A percentile compares a stretch with the other conserved stretches of the same genome.
These are phyloP conservation scores for Grosmannia clavigera DNA, from an alignment of 2,329 filamentous ascomycete genomes.

Conservation along the genomic window DNA sequence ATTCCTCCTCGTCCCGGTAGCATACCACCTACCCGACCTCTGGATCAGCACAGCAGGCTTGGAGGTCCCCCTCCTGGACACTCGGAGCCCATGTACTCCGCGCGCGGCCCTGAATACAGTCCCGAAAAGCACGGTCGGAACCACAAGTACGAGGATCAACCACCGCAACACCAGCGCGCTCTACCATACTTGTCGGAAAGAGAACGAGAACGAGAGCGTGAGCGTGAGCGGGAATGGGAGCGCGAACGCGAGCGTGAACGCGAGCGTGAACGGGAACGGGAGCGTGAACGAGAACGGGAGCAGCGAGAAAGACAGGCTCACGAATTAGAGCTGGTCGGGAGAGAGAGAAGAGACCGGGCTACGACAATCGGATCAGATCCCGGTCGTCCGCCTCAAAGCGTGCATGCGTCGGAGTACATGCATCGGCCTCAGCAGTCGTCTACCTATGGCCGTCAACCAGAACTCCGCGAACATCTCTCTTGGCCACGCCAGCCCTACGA, in stretches of 20 bases:
- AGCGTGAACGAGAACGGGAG: slow-evolving; percentile 26
- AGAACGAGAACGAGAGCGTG: slow-evolving; percentile 28
- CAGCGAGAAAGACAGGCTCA: slow-evolving; percentile 17
- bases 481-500: slow-evolving; percentile 30
- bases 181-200: slow-evolving; percentile 30
- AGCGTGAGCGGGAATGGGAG: slow-evolving; percentile 22
- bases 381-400: slow-evolving; percentile 26
- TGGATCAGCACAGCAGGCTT: slow-evolving; percentile 31
- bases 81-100: slow-evolving; percentile 27
- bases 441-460: slow-evolving; percentile 31
- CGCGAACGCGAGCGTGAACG: slow-evolving; percentile 24
- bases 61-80: slow-evolving; percentile 12
- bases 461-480: slow-evolving; percentile 25
- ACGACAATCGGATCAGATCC: slow-evolving; percentile 7
- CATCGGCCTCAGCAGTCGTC: slow-evolving; percentile 22
- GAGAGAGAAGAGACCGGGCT: slow-evolving; percentile 28
- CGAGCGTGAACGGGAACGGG: slow-evolving; percentile 12
- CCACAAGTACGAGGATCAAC: slow-evolving; percentile 38
- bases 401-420: slow-evolving; percentile 29
- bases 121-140: slow-evolving; percentile 32
- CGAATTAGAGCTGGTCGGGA: slow-evolving; percentile 20
- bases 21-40: slow-evolving; percentile 27
- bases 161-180: slow-evolving; percentile 1
- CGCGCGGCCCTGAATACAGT: slow-evolving; percentile 41
- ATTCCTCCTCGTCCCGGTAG: slow-evolving; percentile 37